Base-by-base conservation (phyloP, 441 rosid species). In the Bruguiera hainesii region DNA sequence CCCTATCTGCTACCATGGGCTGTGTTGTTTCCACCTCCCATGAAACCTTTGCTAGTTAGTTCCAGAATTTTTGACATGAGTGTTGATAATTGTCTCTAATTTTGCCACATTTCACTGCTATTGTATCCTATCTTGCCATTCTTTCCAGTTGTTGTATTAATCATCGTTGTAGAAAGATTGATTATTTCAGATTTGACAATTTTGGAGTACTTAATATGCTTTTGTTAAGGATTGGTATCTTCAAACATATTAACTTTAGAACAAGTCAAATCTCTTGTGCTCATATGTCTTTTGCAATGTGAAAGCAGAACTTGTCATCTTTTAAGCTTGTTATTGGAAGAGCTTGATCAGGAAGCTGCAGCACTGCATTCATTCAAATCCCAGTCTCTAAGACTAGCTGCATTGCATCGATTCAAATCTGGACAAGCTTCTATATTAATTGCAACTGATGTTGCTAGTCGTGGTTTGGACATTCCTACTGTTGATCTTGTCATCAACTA, bases 371-470 rank as follows among this genome's bases (percentile, higher is more conserved):
- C 98, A 15, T 82, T 85, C 52, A 90, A 90, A 66, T 79, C 99
- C 58, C 98, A 95, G 80, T 85, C 87, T 72, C 25, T 78, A 65
- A 82, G 99, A 72, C 95, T 90, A 64, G 73, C 96, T 72, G 89
- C 98, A 2, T 82, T 95, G 19, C 89, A 90, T 72, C 85, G 73
- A 59, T 91, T 95, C 78, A 95, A 95, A 80, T 88, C 99, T 50
- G 88, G 98, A 68, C 84, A 84, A 74, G 85, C 82, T 68, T 83
- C 95, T 26, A 73, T 90, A 72, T 69, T 95, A 76, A 86, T 91
- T 66, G 96, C 96, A 0, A 95, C 99, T 56, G 98, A 95, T 85
- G 96, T 95, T 80, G 99, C 90, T 33, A 90, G 94, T 68, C 97
- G 93, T 60, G 99, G 99, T 68, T 82, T 95, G 82, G 99, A 91